Evolutionary conservation across 129 eudicot species (phyloP), one percentile per base, ranked within the genome.

Genomic region (Heracleum sosnowskyi): DNA sequence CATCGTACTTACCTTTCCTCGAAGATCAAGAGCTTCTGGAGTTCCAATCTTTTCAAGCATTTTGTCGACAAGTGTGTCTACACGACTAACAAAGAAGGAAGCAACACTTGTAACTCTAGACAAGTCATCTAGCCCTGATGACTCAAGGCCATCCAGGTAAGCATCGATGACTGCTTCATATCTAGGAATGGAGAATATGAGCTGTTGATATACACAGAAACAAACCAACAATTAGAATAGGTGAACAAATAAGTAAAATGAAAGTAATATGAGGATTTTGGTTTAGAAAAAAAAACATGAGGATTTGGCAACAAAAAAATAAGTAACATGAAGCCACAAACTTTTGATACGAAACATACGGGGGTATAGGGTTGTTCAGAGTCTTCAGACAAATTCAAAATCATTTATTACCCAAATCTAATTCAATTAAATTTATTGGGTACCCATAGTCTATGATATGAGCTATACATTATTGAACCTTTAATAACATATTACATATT

Each of bases 31-130:
- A 22, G 97, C 99, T 83, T 95, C 99, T 39, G 99, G 97, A 69
- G 97, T 91, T 81, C 99, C 99, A 77, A 90, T 87, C 83, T 95
- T 90, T 88, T 95, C 99, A 63, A 95, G 99, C 99, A 95, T 79
- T 78, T 95, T 95, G 87, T 95, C 99, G 15, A 92, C 96, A 66
- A 95, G 92, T 53, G 97, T 44, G 84, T 95, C 99, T 11, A 95
- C 99, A 49, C 99, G 93, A 83, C 99, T 95, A 76, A 95, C 99
- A 85, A 95, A 95, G 94, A 95, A 95, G 68, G 99, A 95, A 79
- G 99, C 99, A 62, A 95, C 99, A 83, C 99, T 95, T 15, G 99
- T 95, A 78, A 95, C 95, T 80, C 87, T 89, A 44, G 99, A 95
- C 77, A 95, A 91, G 80, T 95, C 97, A 76, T 84, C 82, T n/a